Evolutionary conservation across 208 protist species (phyloP).

Genomic region (Angomonas deanei): DNA sequence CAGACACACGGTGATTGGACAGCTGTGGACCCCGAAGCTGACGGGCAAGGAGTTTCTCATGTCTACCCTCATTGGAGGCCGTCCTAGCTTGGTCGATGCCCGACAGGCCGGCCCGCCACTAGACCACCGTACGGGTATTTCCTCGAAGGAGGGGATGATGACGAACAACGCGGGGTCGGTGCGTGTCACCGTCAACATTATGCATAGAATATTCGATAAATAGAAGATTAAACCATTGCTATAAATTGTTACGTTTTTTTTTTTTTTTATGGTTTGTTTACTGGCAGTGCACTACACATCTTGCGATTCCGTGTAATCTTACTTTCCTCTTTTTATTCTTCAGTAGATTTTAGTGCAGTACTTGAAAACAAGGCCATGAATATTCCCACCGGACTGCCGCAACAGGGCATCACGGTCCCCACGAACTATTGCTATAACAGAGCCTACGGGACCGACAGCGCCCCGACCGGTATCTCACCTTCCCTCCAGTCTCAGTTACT

Average conservation of each 20-base stretch:
- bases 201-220: conserved; percentile 20
- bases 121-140: conserved; percentile 23
- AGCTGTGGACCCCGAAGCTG: conserved; percentile 52
- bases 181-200: conserved; percentile 39
- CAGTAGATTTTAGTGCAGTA: no score
- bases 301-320: no score
- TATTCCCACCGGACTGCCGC: not conserved
- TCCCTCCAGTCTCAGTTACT: not conserved
- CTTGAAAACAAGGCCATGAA: not conserved
- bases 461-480: not conserved
- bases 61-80: conserved; percentile 48
- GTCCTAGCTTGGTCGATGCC: conserved; percentile 45
- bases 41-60: conserved; percentile 59
- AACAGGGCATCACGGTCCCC: not conserved
- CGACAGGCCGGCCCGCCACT: conserved; percentile 24
- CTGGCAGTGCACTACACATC: not conserved
- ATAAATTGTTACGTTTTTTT: not conserved
- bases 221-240: not conserved
- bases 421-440: not conserved
- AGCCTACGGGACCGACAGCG: not conserved
- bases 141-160: conserved; percentile 34
- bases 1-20: conserved; percentile 23
- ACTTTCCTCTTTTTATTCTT: no score
- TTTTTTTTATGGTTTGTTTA: not conserved
- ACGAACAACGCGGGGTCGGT: conserved; percentile 40